Evolutionary conservation across 176 grass and related monocot genomes (phyloP), one percentile per base, ranked within the genome.

Genomic region (Cenchrus purpureus): DNA sequence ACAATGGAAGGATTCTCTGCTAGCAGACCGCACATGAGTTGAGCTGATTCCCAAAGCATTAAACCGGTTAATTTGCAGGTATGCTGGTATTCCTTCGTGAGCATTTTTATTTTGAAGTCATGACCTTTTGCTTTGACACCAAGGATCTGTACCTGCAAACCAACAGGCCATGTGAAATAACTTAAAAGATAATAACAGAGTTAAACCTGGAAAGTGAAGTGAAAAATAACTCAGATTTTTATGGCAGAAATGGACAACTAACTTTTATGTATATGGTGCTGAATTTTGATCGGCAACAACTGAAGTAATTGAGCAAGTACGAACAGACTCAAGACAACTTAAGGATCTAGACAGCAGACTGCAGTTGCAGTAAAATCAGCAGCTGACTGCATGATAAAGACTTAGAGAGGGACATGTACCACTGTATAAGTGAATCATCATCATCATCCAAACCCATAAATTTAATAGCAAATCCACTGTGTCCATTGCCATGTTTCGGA

Each of bases 41-140:
- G 92, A 88, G 95, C 95, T 61, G 89, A 95, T 83, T 98, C 91
- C 95, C 95, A 98, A 53, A 98, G 77, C 92, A 95, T 98, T 62
- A 98, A 77, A 19, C 95, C 95, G 14, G 95, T 95, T 50, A 78
- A 93, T 90, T 91, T 98, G 91, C 95, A 95, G 10, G 89, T 95
- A 87, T 95, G 95, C 79, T 98, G 95, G 57, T 95, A 74, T 93
- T 98, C 95, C 86, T 86, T 98, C 19, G 79, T 37, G 29, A 95
- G 87, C 83, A 88, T 78, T 83, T 88, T 95, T 91, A 98, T 90
- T 82, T 82, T 93, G 68, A 98, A 95, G 66, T 85, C 56, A 1
- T 88, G 84, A 50, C 61, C 82, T 80, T 88, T 95, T 79, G 84
- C 89, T 83, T 88, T 84, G 20, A 98, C 78, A 60, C 82, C 74